These are phyloP conservation scores for Tetrapisispora fleetii DNA, from an alignment of 805 yeast species.

Conservation along the genomic window DNA sequence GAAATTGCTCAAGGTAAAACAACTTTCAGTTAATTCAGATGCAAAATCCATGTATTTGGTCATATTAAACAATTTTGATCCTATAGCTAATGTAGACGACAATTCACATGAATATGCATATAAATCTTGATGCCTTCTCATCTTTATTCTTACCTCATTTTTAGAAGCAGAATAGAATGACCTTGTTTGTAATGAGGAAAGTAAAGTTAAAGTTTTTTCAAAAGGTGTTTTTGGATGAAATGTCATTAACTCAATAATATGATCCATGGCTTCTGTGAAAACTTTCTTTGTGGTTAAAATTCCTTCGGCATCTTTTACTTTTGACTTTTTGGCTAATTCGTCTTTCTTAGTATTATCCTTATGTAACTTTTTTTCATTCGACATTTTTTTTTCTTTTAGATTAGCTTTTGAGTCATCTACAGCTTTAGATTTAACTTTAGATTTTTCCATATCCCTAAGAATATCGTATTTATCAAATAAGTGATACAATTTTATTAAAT, in stretches of 20 bases:
- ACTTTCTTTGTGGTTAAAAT: conserved; percentile 15
- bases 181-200: conserved; percentile 14
- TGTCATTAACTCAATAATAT: conserved; percentile 34
- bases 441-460: conserved; percentile 4
- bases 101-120: conserved; percentile 42
- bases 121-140: conserved; percentile 31
- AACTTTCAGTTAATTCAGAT: conserved; percentile 38
- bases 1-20: conserved; percentile 34
- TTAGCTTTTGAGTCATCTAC: neutral
- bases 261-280: conserved; percentile 31
- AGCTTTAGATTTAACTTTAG: neutral
- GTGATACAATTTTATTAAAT: conserved; percentile 39
- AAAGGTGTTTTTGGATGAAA: conserved; percentile 38
- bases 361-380: neutral
- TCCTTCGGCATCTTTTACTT: neutral
- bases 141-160: conserved; percentile 17
- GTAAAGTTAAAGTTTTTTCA: conserved; percentile 14
- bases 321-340: neutral
- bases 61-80: conserved; percentile 32
- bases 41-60: conserved; percentile 33
- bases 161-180: conserved; percentile 14
- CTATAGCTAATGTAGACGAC: conserved; percentile 45
- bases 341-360: neutral
- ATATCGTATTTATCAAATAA: conserved; percentile 33
- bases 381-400: neutral